phyloP scores from a whole-genome alignment of 345 rosid species.

The Streptanthus diversifolius region DNA sequence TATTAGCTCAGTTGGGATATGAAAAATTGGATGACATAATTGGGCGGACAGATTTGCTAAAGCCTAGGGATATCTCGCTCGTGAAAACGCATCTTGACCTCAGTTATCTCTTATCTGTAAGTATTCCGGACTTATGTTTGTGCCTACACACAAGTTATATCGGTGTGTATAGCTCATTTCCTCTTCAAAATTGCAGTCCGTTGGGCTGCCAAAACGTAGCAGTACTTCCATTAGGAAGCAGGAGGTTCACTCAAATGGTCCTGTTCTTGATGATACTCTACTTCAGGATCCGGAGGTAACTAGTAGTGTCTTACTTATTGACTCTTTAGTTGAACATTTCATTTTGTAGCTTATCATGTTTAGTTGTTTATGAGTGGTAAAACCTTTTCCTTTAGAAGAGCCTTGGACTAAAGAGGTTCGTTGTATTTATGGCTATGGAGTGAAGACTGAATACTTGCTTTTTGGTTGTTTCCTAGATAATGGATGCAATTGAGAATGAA shows the following conservation, averaged over 20 bases:
- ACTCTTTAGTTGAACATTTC: not conserved
- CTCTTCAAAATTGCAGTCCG: constrained; percentile 47
- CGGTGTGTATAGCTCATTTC: constrained; percentile 2
- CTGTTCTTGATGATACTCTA: constrained; percentile 72
- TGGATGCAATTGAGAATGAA: constrained; percentile 80
- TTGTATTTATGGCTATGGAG: not conserved
- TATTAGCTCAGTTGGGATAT: constrained; percentile 87
- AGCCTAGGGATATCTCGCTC: constrained; percentile 82
- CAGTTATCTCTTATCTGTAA: constrained; percentile 66
- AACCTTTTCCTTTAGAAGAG: not conserved
- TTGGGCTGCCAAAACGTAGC: constrained; percentile 83
- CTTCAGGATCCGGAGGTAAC: constrained; percentile 88
- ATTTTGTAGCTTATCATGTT: not conserved
- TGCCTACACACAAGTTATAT: not conserved
- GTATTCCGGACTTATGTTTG: constrained; percentile 16
- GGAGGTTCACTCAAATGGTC: constrained; percentile 84
- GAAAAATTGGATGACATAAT: constrained; percentile 87
- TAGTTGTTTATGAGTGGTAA: not conserved
- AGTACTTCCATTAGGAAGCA: constrained; percentile 89
- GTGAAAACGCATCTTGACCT: constrained; percentile 98
- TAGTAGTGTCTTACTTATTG: not conserved
- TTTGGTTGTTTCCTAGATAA: constrained; percentile 45
- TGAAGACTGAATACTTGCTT: not conserved
- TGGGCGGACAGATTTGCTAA: constrained; percentile 77
- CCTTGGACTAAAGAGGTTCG: not conserved